These are phyloP conservation scores for Rhodotorula sp. DNA, from an alignment of 1,284 basidiomycete species.

Conservation along the genomic window DNA sequence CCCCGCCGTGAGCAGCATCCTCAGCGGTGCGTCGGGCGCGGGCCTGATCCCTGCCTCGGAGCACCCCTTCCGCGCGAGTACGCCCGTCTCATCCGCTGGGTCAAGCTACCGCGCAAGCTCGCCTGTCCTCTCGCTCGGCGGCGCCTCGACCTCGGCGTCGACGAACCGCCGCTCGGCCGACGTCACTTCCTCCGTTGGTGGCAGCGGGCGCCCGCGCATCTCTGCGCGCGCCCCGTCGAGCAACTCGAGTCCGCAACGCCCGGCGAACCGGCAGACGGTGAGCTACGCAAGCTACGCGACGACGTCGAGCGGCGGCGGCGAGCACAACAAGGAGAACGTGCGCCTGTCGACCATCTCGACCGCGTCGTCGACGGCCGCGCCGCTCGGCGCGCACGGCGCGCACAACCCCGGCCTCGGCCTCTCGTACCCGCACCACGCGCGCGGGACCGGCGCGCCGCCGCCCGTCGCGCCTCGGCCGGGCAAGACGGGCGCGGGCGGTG, in stretches of 20 bases:
- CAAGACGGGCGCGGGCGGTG: slow-evolving; percentile 9
- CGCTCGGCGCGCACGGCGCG: background rate
- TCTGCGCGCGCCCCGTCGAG: slow-evolving; percentile 32
- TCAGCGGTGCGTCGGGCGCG: slow-evolving; percentile 3
- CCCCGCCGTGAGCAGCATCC: background rate
- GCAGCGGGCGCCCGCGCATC: slow-evolving; percentile 18
- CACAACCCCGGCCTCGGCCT: slow-evolving; percentile 20
- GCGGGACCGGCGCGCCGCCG: background rate
- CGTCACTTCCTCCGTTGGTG: background rate
- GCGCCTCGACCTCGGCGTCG: background rate
- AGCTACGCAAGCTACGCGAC: slow-evolving; percentile 10
- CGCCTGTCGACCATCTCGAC: slow-evolving; percentile 6
- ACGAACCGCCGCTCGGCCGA: slow-evolving; percentile 28
- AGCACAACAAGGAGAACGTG: slow-evolving; percentile 42
- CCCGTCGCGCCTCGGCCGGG: slow-evolving; percentile 28
- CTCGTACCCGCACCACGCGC: slow-evolving; percentile 1
- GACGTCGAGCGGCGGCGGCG: slow-evolving; percentile 3
- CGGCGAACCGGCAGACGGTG: background rate
- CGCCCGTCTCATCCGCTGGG: slow-evolving; percentile 19
- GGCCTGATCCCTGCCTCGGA: slow-evolving; percentile 26
- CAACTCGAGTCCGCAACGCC: slow-evolving; percentile 1
- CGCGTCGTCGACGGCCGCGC: background rate
- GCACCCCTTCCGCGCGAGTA: slow-evolving; percentile 24
- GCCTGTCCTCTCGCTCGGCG: slow-evolving; percentile 21
- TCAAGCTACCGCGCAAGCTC: slow-evolving; percentile 19